Evolutionary conservation across 768 basidiomycete genomes (phyloP).

Genomic region (Megacollybia marginata): DNA sequence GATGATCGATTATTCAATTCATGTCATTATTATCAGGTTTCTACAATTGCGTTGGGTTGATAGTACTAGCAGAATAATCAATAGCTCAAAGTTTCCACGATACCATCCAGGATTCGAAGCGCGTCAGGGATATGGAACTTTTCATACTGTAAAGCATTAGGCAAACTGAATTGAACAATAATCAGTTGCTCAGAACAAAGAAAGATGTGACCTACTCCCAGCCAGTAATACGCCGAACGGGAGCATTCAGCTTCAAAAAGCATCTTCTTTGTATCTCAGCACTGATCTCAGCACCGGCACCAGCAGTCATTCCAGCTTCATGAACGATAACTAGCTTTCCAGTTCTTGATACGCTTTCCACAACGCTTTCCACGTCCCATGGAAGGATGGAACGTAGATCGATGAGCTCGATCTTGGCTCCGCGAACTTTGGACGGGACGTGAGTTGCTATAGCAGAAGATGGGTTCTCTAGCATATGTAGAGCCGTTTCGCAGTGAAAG

Average conservation of each 20-base stretch:
- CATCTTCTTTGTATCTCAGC: constrained; percentile 85
- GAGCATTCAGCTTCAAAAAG: constrained; percentile 83
- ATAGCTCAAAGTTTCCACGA: constrained; percentile 77
- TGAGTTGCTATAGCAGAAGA: constrained; percentile 53
- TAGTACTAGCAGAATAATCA: too few relatives aligned
- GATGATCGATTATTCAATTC: too few relatives aligned
- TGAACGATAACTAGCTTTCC: constrained; percentile 86
- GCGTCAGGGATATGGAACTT: constrained; percentile 90
- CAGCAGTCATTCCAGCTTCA: constrained; percentile 82
- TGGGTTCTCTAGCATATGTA: constrained; percentile 66
- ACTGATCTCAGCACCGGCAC: constrained; percentile 89
- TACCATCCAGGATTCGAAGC: constrained; percentile 73
- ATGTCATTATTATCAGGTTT: too few relatives aligned
- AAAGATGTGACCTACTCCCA: constrained; percentile 75
- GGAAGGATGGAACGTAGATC: constrained; percentile 87
- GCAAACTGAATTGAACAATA: constrained; percentile 43
- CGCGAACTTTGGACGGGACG: constrained; percentile 57
- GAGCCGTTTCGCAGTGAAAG: constrained; percentile 81
- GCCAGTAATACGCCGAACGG: constrained; percentile 78
- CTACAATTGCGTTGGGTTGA: too few relatives aligned
- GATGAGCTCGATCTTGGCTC: constrained; percentile 78
- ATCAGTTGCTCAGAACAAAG: neutral
- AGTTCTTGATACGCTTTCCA: constrained; percentile 79
- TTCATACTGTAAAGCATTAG: constrained; percentile 79
- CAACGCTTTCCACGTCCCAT: constrained; percentile 77